Evolutionary conservation across 306 rosid species (phyloP).

Genomic region (Mimosa bimucronata): DNA sequence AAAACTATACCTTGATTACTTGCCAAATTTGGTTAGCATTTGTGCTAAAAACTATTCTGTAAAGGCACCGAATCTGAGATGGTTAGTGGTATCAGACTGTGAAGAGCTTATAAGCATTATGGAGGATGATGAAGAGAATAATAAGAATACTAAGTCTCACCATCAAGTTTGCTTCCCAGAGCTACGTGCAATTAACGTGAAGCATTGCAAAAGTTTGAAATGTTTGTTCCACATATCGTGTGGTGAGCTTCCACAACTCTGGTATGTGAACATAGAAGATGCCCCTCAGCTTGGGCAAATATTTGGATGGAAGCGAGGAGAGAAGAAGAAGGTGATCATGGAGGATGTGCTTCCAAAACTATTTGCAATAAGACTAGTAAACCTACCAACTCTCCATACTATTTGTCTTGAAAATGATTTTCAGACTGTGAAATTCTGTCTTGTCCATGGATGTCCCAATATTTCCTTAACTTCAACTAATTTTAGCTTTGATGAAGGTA

Average conservation of each 20-base stretch:
- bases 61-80: background rate
- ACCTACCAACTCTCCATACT: background rate
- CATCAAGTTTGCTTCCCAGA: background rate
- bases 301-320: background rate
- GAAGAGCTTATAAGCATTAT: background rate
- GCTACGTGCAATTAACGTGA: background rate
- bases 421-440: too few species aligned
- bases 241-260: conserved; percentile 5
- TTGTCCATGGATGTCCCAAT: too few species aligned
- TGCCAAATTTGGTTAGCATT: conserved; percentile 9
- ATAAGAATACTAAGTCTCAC: background rate
- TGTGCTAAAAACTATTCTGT: background rate
- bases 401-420: conserved; percentile 6
- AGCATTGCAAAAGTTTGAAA: conserved; percentile 11
- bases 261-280: conserved; percentile 6
- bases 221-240: background rate
- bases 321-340: background rate
- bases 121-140: background rate
- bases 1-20: background rate
- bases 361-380: background rate
- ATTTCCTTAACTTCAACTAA: too few species aligned
- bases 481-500: too few species aligned
- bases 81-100: background rate
- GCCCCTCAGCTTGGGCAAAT: background rate
- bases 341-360: conserved; percentile 5